A percentile compares a stretch with the other conserved stretches of the same genome.
Conservation (phyloP, 108 stramenopile species). For the Nannochloropsis gaditana region DNA sequence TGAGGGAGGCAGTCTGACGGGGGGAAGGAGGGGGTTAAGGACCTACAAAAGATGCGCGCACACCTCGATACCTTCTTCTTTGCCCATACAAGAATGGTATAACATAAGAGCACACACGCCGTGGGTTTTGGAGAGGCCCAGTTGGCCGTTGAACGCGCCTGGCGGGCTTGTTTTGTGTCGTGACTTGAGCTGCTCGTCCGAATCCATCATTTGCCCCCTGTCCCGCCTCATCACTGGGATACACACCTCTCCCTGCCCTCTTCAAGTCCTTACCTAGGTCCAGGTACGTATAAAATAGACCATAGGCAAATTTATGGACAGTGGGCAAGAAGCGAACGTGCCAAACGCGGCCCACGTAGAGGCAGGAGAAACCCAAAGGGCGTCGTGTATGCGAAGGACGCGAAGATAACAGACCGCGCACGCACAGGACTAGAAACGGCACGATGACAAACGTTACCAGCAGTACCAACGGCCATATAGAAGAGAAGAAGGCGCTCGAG, state of each 20-base stretch:
- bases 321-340: conserved; percentile 42
- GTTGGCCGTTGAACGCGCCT: neutral
- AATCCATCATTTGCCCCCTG: neutral
- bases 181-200: neutral
- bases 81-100: neutral
- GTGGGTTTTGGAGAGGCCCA: conserved; percentile 27
- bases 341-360: conserved; percentile 45
- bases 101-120: conserved; percentile 26
- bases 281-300: conserved; percentile 68
- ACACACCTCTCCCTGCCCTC: conserved; percentile 26
- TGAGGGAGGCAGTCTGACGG: neutral
- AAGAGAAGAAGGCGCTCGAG: no score
- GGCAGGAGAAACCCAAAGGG: neutral
- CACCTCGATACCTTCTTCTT: neutral
- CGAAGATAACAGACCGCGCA: neutral
- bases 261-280: conserved; percentile 64
- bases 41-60: neutral
- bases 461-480: neutral
- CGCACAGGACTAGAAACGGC: neutral
- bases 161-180: conserved; percentile 25
- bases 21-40: conserved; percentile 1
- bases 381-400: conserved; percentile 8
- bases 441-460: neutral
- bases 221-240: conserved; percentile 27
- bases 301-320: conserved; percentile 65